phyloP scores from a whole-genome alignment of 441 rosid species.

The Gossypium gossypioides region DNA sequence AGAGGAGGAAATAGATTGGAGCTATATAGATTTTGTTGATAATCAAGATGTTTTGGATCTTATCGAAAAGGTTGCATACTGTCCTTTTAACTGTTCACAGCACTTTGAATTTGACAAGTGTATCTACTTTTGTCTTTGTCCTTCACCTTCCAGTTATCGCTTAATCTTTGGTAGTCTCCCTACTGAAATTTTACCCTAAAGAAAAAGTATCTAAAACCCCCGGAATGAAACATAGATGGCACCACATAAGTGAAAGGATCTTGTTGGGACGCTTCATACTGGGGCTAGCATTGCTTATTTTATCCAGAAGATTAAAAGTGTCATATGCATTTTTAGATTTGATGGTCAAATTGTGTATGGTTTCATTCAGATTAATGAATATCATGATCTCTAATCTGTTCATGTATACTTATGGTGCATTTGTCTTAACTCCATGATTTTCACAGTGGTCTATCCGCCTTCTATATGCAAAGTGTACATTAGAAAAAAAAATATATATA shows the following conservation, averaged over 20 bases:
- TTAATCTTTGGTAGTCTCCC: background rate
- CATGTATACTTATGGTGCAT: background rate
- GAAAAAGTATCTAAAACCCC: background rate
- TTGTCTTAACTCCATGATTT: background rate
- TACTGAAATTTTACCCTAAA: background rate
- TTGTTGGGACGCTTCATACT: background rate
- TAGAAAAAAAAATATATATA: background rate
- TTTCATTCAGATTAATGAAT: background rate
- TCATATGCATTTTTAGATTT: background rate
- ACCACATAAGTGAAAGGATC: background rate
- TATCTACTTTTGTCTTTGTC: conserved; percentile 5
- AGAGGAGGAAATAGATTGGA: conserved; percentile 64
- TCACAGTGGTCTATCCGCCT: background rate
- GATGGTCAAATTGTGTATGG: background rate
- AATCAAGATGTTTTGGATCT: conserved; percentile 67
- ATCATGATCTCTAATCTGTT: background rate
- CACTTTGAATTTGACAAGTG: background rate
- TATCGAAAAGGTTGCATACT: conserved; percentile 48
- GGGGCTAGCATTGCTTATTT: background rate
- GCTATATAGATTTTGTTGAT: conserved; percentile 55
- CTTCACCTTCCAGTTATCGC: conserved; percentile 5
- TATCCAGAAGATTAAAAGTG: background rate
- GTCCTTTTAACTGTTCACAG: conserved; percentile 1
- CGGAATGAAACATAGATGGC: background rate
- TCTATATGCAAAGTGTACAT: background rate